Evolutionary conservation across 2,329 filamentous ascomycete species (phyloP).

Genomic region (Colletotrichum nymphaeae): DNA sequence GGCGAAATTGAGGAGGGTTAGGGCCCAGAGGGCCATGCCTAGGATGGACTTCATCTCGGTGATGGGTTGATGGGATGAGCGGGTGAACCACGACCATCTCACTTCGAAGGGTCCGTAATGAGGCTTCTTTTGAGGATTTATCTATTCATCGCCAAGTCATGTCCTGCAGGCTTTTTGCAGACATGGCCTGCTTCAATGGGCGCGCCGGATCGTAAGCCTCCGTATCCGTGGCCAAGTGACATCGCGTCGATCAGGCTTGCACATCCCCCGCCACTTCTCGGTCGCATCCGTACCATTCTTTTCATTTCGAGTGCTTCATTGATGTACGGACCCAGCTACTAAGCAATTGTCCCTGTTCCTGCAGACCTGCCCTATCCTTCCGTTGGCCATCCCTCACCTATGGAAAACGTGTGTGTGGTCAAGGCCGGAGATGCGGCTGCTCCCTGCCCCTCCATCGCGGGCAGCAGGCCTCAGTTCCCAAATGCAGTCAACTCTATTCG

Average conservation of each 20-base stretch:
- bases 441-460: background rate
- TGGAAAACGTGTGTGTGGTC: background rate
- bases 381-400: background rate
- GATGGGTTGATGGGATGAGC: no score
- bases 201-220: conserved; percentile 18
- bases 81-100: background rate
- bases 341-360: background rate
- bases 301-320: background rate
- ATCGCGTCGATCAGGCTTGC: conserved; percentile 11
- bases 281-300: background rate
- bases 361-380: background rate
- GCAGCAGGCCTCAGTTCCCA: conserved; percentile 7
- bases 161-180: background rate
- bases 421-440: background rate
- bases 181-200: background rate
- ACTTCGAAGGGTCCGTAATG: background rate
- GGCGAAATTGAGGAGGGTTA: background rate
- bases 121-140: background rate
- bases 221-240: background rate
- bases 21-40: background rate
- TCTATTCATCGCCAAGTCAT: background rate
- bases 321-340: background rate
- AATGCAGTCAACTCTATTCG: background rate
- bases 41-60: conserved; percentile 9
- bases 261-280: background rate